Base-by-base conservation (phyloP, 78 protist genomes). In the Dictyostelium firmibasis region DNA sequence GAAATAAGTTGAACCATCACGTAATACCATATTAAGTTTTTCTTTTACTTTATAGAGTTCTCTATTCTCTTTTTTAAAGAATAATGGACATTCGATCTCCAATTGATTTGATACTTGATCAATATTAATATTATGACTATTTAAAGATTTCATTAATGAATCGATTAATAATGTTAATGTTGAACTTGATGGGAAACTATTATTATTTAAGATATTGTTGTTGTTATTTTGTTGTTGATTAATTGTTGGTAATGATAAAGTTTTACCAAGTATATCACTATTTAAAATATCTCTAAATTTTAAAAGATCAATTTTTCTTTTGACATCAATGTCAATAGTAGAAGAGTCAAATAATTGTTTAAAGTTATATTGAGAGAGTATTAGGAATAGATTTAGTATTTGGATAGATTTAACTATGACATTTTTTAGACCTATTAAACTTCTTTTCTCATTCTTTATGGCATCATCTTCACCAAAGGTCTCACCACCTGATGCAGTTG, bases 71-170 rank as follows among this genome's bases (percentile, higher is more conserved):
- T 88, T 77, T 44, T 64, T 88, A 36, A 72, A 88, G 23, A 88
- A 31, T 11, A 60, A 31, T 78, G 93, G 86, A 43, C 93, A 88
- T 31, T 78, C 93, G 9, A 20, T n/a, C n/a, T 72, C 83, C 23
- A 88, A 38, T 79, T 64, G 78, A 57, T 76, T 53, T 2, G 93
- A 70, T 3, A 79, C 79, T 36, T 38, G 29, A 43, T 88, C 93
- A 44, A 88, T 79, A 33, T 18, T 16, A 11, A 57, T 31, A 11
- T 82, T 82, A 29, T 57, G n/a, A 2, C 38, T 11, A 60, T 57
- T 57, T 18, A 82, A 31, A 11, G 31, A 18, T 35, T 60, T 50
- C 75, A 82, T 57, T 29, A 57, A 60, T 13, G 76, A 57, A 64
- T 82, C 75, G 10, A 82, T 82, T 31, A 82, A 43, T 29, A 31